Conservation (phyloP, 371 early-diverging fungal genomes). For the Mortierella sp. region DNA sequence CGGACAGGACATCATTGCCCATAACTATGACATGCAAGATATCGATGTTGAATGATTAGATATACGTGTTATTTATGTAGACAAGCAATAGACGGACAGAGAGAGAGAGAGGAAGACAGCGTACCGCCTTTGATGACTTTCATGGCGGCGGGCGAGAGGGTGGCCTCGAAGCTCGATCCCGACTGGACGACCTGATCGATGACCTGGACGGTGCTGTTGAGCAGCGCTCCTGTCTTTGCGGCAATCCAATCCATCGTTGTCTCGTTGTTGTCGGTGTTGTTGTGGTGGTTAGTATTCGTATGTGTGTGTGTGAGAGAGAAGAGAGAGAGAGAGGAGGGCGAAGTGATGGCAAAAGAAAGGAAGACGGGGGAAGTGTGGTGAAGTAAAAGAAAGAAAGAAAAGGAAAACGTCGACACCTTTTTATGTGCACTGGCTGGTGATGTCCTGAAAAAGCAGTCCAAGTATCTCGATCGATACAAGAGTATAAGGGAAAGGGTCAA, state of each 20-base stretch:
- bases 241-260: constrained; percentile 49
- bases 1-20: constrained; percentile 56
- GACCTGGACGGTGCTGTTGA: constrained; percentile 47
- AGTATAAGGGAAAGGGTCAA: too few relatives aligned
- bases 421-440: too few relatives aligned
- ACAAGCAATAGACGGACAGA: neutral
- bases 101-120: neutral
- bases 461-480: too few relatives aligned
- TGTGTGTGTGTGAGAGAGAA: neutral
- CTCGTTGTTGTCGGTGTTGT: neutral
- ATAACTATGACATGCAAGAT: constrained; percentile 28
- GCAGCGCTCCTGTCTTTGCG: constrained; percentile 34
- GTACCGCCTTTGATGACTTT: constrained; percentile 44
- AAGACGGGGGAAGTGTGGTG: neutral
- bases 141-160: constrained; percentile 49
- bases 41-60: too few relatives aligned
- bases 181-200: constrained; percentile 49
- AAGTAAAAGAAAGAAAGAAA: neutral
- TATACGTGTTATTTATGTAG: neutral
- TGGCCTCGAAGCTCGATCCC: constrained; percentile 43
- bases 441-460: too few relatives aligned
- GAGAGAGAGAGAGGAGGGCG: neutral
- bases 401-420: too few relatives aligned
- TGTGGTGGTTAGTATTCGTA: neutral
- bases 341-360: neutral